Evolutionary conservation across 2,329 filamentous ascomycete genomes (phyloP), one percentile per base, ranked within the genome.

Genomic region (Calonectria fujianensis): DNA sequence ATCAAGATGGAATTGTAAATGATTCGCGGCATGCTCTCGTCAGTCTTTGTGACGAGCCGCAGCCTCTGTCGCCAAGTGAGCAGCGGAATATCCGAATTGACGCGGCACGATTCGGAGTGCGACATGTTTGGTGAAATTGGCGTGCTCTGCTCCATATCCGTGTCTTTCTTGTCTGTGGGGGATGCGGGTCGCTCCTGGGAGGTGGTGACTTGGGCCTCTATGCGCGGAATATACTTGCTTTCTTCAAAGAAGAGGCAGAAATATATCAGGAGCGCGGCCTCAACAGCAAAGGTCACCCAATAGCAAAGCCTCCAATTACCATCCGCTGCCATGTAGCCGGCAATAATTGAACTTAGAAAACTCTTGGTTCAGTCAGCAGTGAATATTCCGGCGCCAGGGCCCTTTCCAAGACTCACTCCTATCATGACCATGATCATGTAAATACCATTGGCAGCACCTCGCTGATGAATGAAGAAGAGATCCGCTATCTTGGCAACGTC

Each of bases 401-500:
- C 10, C 3, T 6, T 45, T 45, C 18, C 5, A 24, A 9, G 13
- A 70, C 74, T 77, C 48, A 76, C 77, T 2, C 82, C 83, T 18
- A 81, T 76, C 73, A 80, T 82, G n/a, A 82, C 78, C 69, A 76
- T 73, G 4, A 79, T 70, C 69, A 84, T 80, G 54, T 83, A 83
- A 6, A 78, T 3, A 5, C 77, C 81, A 39, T 81, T 83, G 5
- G 79, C 80, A 3, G 78, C 75, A 16, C 80, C 82, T 1, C 82
- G 72, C 37, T 83, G 77, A 45, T 83, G 77, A n/a, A 82, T 71
- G 61, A 82, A 82, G 74, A 82, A 82, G 27, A 84, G 35, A 67
- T 84, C 82, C 6, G 76, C 72, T 29, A 81, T 80, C 80, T 81
- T 24, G 3, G 18, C 20, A 3, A 51, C 57, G 45, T 32, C 63